Percentiles rank a stretch among this genome's conserved stretches.
Evolutionary conservation across 1,139 yeast genomes (phyloP).

Genomic region (Candida sp.): DNA sequence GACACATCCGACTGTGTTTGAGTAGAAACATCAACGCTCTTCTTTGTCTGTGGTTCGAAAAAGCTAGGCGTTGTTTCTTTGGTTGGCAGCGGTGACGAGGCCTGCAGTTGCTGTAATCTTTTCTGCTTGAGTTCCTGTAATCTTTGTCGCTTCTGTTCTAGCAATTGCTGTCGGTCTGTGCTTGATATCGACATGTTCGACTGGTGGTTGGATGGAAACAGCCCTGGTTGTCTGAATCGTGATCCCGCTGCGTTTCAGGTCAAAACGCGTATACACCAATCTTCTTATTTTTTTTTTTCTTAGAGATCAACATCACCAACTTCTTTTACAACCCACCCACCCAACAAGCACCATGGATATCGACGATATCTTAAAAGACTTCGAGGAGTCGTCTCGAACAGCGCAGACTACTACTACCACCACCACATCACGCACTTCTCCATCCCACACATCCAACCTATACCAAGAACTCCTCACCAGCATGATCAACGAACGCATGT

Average conservation of each 20-base stretch:
- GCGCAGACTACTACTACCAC: not conserved
- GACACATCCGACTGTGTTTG: constrained; percentile 10
- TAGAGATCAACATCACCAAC: not conserved
- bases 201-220: too few species aligned
- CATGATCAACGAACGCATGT: constrained; percentile 85
- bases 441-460: constrained; percentile 23
- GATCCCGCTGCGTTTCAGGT: not conserved
- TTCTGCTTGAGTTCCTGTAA: constrained; percentile 43
- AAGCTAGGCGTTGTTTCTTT: constrained; percentile 8
- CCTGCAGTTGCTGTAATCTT: constrained; percentile 15
- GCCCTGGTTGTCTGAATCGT: too few species aligned
- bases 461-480: constrained; percentile 54
- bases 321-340: not conserved
- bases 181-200: constrained; percentile 15
- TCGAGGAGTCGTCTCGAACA: constrained; percentile 39
- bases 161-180: constrained; percentile 40
- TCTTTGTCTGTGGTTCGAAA: not conserved
- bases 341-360: constrained; percentile 47
- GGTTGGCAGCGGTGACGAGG: constrained; percentile 5
- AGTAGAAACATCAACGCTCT: constrained; percentile 14
- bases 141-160: constrained; percentile 47
- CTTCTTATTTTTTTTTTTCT: constrained; percentile 2
- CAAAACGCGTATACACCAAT: constrained; percentile 9
- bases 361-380: constrained; percentile 70
- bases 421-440: constrained; percentile 9